A percentile compares a stretch with the other conserved stretches of the same genome.
Evolutionary conservation across 2,329 filamentous ascomycete species (phyloP).

Genomic region (Calonectria montana): DNA sequence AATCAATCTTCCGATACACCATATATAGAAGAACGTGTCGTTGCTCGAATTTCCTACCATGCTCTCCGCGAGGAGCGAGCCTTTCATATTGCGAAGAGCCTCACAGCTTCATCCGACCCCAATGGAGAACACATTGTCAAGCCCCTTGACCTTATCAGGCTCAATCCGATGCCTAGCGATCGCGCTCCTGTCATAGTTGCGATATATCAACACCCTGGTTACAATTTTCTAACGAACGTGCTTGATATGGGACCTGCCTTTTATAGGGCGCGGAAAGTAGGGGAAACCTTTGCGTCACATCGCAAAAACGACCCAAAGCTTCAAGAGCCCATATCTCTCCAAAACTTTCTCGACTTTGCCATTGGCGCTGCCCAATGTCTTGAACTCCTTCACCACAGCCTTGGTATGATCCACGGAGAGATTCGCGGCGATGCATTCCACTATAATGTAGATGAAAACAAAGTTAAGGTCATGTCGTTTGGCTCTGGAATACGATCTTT

Average conservation of each 20-base stretch:
- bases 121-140: constrained; percentile 80
- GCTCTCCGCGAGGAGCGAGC: constrained; percentile 86
- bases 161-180: constrained; percentile 76
- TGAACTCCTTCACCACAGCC: constrained; percentile 90
- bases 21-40: constrained; percentile 72
- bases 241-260: constrained; percentile 83
- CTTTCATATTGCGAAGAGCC: constrained; percentile 82
- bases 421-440: constrained; percentile 92
- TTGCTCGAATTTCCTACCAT: constrained; percentile 87
- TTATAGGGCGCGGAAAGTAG: constrained; percentile 67
- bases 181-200: constrained; percentile 79
- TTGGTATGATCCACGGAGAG: constrained; percentile 90
- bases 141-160: constrained; percentile 81
- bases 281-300: constrained; percentile 61
- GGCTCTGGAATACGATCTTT: constrained; percentile 90
- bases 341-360: constrained; percentile 88
- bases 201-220: constrained; percentile 83
- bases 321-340: constrained; percentile 73
- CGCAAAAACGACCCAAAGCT: constrained; percentile 60
- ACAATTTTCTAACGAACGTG: constrained; percentile 76
- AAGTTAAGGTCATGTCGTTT: constrained; percentile 85
- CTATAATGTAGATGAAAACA: constrained; percentile 76
- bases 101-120: constrained; percentile 78
- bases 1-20: constrained; percentile 57
- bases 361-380: constrained; percentile 88